Evolutionary conservation across 768 basidiomycete species (phyloP).

Genomic region (Collybia sp.): DNA sequence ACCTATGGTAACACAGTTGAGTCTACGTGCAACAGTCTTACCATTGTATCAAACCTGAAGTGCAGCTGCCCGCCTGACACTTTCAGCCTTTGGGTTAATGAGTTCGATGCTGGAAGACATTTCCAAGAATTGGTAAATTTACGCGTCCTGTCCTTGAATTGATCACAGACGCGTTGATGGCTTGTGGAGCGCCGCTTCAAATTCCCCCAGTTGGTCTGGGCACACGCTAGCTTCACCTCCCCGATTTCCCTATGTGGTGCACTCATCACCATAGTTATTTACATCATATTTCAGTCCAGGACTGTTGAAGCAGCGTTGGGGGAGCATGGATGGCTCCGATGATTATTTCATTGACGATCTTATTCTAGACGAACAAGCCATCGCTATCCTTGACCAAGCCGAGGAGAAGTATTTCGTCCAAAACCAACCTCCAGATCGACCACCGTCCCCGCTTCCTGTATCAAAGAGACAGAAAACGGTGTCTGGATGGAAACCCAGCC

Average conservation of each 20-base stretch:
- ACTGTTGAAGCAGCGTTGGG: too few relatives aligned
- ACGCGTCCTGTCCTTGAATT: constrained; percentile 13
- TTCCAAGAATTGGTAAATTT: constrained; percentile 16
- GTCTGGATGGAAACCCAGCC: constrained; percentile 34
- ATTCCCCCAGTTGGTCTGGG: not conserved
- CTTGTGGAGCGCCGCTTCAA: constrained; percentile 23
- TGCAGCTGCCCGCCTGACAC: constrained; percentile 83
- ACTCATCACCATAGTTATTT: too few relatives aligned
- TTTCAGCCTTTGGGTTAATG: constrained; percentile 96
- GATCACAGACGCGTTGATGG: constrained; percentile 15
- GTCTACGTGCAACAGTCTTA: not conserved
- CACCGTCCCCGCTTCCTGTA: constrained; percentile 27
- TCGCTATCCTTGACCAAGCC: constrained; percentile 57
- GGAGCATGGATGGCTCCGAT: constrained; percentile 57
- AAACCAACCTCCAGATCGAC: constrained; percentile 7
- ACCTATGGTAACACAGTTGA: constrained; percentile 46
- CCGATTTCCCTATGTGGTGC: too few relatives aligned
- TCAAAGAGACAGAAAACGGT: constrained; percentile 55
- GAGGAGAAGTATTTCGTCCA: constrained; percentile 41
- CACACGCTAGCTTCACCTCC: too few relatives aligned
- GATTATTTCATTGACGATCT: constrained; percentile 62
- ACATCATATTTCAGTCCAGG: too few relatives aligned
- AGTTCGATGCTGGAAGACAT: constrained; percentile 86
- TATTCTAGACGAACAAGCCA: constrained; percentile 54
- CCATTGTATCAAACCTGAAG: constrained; percentile 61